Conservation (phyloP, 495 filamentous ascomycete species). For the Chaetomium tenue region DNA sequence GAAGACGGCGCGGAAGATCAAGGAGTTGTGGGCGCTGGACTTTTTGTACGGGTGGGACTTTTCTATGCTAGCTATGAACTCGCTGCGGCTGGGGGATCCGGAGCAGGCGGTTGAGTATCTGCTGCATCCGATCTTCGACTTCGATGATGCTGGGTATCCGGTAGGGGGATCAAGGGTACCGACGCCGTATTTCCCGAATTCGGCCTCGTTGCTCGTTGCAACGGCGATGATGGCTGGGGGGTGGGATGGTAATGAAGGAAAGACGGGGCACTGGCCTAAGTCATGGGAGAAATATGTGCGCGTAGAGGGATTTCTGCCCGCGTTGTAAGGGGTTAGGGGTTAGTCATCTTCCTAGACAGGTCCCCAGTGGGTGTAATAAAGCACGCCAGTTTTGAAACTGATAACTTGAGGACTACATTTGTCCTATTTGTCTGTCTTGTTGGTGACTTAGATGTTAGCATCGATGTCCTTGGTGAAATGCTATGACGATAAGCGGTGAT, state of each 20-base stretch:
- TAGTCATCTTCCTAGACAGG: no score
- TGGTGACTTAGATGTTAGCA: not conserved
- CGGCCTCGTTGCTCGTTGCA: conserved; percentile 48
- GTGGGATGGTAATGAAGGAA: conserved; percentile 48
- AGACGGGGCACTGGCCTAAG: conserved; percentile 40
- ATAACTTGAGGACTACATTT: not conserved
- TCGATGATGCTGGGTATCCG: conserved; percentile 54
- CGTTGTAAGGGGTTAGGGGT: conserved; percentile 13
- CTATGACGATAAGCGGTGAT: not conserved
- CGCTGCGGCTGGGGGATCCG: conserved; percentile 45
- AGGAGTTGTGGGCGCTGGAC: conserved; percentile 47
- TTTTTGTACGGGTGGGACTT: conserved; percentile 57
- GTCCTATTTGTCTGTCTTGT: not conserved
- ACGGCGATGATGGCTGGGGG: conserved; percentile 57
- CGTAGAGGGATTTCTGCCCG: conserved; percentile 48
- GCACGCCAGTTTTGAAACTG: not conserved
- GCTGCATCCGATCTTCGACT: conserved; percentile 46
- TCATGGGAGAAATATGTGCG: conserved; percentile 43
- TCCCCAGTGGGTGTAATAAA: not conserved
- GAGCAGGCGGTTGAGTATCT: conserved; percentile 51
- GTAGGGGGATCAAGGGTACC: conserved; percentile 52
- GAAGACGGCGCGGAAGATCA: conserved; percentile 47
- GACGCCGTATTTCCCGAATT: conserved; percentile 56
- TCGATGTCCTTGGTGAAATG: not conserved
- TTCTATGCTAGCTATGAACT: conserved; percentile 54